A percentile compares a stretch with the other conserved stretches of the same genome.
phyloP scores from a whole-genome alignment of 2,329 filamentous ascomycete species.

The Hawksworthiomyces lignivorus region DNA sequence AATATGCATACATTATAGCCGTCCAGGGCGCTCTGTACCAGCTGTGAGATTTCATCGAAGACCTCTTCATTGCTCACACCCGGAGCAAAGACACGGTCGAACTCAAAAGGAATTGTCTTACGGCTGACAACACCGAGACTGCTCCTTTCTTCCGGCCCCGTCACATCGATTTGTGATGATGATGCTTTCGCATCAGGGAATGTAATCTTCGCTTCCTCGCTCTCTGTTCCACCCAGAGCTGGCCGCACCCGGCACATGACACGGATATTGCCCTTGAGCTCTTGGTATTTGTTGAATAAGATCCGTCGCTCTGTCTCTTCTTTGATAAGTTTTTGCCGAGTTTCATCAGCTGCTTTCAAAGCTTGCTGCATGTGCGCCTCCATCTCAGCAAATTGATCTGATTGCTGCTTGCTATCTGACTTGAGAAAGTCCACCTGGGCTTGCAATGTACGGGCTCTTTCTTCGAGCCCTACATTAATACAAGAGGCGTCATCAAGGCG shows the following conservation, averaged over 20 bases:
- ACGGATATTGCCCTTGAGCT: conserved; percentile 95
- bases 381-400: conserved; percentile 74
- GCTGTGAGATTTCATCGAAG: conserved; percentile 92
- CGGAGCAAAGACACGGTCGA: conserved; percentile 87
- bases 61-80: conserved; percentile 72
- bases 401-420: conserved; percentile 82
- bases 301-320: conserved; percentile 88
- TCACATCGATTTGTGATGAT: conserved; percentile 76
- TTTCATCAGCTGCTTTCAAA: conserved; percentile 57
- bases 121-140: conserved; percentile 68
- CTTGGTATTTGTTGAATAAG: conserved; percentile 95
- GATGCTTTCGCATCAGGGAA: conserved; percentile 81
- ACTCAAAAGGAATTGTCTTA: conserved; percentile 79
- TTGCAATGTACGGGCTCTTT: conserved; percentile 64
- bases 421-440: conserved; percentile 85
- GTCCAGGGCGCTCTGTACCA: conserved; percentile 92
- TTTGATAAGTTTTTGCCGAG: conserved; percentile 74
- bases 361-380: conserved; percentile 75
- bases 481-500: conserved; percentile 51
- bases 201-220: conserved; percentile 62
- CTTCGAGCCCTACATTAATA: conserved; percentile 62
- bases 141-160: conserved; percentile 76
- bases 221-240: conserved; percentile 49
- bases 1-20: conserved; percentile 99
- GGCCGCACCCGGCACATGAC: conserved; percentile 96